These are phyloP conservation scores for Penicillium sp. DNA, from an alignment of 2,329 filamentous ascomycete species.

Conservation along the genomic window DNA sequence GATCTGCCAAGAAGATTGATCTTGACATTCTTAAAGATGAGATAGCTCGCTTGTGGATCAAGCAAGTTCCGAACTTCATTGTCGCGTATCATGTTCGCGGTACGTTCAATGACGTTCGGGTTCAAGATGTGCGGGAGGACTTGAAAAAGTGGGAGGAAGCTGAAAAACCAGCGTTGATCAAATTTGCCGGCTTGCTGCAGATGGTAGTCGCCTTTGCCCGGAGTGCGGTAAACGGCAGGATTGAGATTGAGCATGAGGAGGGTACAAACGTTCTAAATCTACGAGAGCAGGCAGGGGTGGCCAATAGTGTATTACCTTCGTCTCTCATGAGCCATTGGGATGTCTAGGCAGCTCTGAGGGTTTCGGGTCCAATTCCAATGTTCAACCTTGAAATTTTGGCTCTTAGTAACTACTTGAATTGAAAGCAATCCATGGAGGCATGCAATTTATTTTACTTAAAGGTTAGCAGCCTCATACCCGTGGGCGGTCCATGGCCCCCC, in stretches of 20 bases:
- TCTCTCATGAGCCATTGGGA: not conserved
- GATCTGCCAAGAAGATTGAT: constrained; percentile 37
- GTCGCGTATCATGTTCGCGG: constrained; percentile 51
- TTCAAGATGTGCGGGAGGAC: constrained; percentile 39
- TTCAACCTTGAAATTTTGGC: not conserved
- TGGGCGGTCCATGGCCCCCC: too few relatives aligned
- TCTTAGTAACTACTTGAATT: too few relatives aligned
- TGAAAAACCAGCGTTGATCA: constrained; percentile 29
- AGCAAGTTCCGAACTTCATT: constrained; percentile 55
- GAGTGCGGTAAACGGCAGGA: constrained; percentile 14
- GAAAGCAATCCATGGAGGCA: too few relatives aligned
- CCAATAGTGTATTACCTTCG: constrained; percentile 5
- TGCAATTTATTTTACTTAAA: not conserved
- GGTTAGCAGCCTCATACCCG: not conserved
- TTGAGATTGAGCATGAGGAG: constrained; percentile 30
- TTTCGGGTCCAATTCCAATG: not conserved
- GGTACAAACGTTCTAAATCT: constrained; percentile 35
- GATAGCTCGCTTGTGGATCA: constrained; percentile 51
- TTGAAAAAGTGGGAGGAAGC: constrained; percentile 46
- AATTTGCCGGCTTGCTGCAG: constrained; percentile 14
- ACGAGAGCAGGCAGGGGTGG: constrained; percentile 8
- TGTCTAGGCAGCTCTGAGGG: not conserved
- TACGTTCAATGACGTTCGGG: constrained; percentile 46
- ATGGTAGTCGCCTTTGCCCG: constrained; percentile 24
- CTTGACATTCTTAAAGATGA: constrained; percentile 42